A percentile compares a stretch with the other conserved stretches of the same genome.
These are phyloP conservation scores for Phytophthora pini DNA, from an alignment of 352 stramenopile genomes.

Conservation along the genomic window DNA sequence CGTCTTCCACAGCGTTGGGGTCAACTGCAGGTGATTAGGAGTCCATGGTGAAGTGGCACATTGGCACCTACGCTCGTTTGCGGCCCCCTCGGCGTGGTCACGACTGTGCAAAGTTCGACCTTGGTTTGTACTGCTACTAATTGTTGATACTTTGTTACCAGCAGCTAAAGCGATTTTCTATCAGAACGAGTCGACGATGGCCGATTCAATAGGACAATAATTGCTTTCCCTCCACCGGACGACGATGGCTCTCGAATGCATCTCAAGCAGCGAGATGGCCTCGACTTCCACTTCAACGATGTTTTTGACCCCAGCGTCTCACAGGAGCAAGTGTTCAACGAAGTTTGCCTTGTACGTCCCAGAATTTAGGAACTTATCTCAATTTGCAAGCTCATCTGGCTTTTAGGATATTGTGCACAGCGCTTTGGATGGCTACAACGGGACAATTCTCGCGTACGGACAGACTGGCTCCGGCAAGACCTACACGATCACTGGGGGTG, in stretches of 20 bases:
- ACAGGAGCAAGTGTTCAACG: conserved; percentile 76
- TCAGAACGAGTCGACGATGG: conserved; percentile 62
- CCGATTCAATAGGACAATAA: conserved; percentile 45
- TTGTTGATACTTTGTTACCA: background rate
- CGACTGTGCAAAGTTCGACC: conserved; percentile 67
- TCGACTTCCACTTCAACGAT: conserved; percentile 77
- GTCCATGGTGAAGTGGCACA: conserved; percentile 77
- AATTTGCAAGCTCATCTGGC: background rate
- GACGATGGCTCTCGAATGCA: conserved; percentile 63
- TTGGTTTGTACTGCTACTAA: conserved; percentile 35
- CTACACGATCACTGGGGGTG: conserved; percentile 84
- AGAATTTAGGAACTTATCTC: background rate
- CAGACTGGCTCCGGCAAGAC: conserved; percentile 80
- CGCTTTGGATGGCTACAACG: conserved; percentile 77
- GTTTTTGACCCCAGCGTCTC: conserved; percentile 73
- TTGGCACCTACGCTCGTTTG: conserved; percentile 77
- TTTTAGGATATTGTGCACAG: conserved; percentile 73
- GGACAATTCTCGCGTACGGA: conserved; percentile 76
- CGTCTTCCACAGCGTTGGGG: conserved; percentile 5
- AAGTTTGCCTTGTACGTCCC: conserved; percentile 58
- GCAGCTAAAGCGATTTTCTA: background rate
- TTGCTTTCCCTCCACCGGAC: conserved; percentile 66
- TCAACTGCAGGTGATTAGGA: background rate
- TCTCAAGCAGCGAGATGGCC: conserved; percentile 73
- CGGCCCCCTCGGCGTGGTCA: conserved; percentile 61